Base-by-base conservation (phyloP, 2,329 filamentous ascomycete genomes). In the Zasmidium cellare region DNA sequence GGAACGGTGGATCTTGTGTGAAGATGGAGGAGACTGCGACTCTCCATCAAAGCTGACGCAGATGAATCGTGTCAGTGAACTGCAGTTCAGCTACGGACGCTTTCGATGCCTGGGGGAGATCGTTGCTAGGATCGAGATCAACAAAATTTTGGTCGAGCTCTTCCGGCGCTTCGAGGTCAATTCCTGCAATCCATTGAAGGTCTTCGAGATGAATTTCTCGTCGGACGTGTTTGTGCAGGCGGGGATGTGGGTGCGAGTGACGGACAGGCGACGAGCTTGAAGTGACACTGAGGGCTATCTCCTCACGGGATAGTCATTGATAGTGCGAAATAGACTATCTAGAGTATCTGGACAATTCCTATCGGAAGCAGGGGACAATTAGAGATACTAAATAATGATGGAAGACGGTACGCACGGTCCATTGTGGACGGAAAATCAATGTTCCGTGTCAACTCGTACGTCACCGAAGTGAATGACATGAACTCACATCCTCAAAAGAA, bases 61-160 rank as follows among this genome's bases (percentile, higher is more conserved):
- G 3, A 58, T 58, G 55, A 25, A 56, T 12, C 48, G 48, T 3
- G 53, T 47, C 7, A 51, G 53, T 18, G 60, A 60, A 67, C 14
- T 71, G 58, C 63, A 72, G 67, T 64, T 71, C 67, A 59, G 60
- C 1, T 72, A 71, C 47, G 71, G 71, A 5, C 54, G 63, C 12
- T 63, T 51, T 46, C 60, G 60, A 35, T 61, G 58, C 46, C 49
- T 61, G 14, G 69, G 69, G 9, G 57, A 63, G 46, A 66, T 67
- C 44, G 71, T 72, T 28, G 67, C 66, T 48, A 70, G 69, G 70
- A 67, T 73, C 51, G 72, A 73, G 51, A 69, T 74, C 62, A 63
- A 60, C 9, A 55, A 58, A 41, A 45, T 58, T 11, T 31, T 62
- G 6, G 41, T 60, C 1, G 53, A 62, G 31, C 31, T 55, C n/a